Percentiles rank a stretch among this genome's conserved stretches.
phyloP scores from a whole-genome alignment of 2,329 filamentous ascomycete species.

The Scedosporium dehoogii region DNA sequence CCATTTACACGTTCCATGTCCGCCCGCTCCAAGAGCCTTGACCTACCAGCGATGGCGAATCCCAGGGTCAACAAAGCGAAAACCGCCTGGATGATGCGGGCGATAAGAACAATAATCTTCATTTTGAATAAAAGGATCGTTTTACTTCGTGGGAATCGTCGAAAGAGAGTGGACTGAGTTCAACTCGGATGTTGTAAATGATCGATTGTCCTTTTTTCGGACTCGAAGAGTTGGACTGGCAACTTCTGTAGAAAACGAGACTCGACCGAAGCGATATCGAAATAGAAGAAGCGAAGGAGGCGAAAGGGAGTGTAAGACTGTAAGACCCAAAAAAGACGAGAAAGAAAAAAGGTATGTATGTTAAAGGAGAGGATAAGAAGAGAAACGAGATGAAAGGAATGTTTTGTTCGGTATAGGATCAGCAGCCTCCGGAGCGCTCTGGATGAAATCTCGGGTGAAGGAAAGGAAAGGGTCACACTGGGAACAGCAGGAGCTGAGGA shows the following conservation, averaged over 20 bases:
- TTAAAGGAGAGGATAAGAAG: slow-evolving; percentile 6
- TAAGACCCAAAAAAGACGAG: background rate
- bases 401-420: background rate
- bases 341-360: slow-evolving; percentile 1
- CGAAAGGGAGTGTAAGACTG: background rate
- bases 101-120: background rate
- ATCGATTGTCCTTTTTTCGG: background rate
- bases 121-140: background rate
- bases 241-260: background rate
- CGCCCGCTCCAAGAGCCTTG: background rate
- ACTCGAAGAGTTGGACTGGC: background rate
- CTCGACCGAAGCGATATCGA: background rate
- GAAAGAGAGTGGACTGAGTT: background rate
- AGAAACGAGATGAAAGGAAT: slow-evolving; percentile 2
- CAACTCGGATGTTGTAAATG: background rate
- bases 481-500: background rate
- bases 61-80: slow-evolving; percentile 36
- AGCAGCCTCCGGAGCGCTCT: slow-evolving; percentile 8
- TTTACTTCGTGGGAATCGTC: background rate
- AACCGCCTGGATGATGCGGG: slow-evolving; percentile 35
- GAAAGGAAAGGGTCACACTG: slow-evolving; percentile 2
- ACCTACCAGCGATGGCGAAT: slow-evolving; percentile 40
- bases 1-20: background rate
- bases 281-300: background rate
- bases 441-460: slow-evolving; percentile 8